Conservation (phyloP, 768 basidiomycete genomes). For the Lyophyllum atratum region DNA sequence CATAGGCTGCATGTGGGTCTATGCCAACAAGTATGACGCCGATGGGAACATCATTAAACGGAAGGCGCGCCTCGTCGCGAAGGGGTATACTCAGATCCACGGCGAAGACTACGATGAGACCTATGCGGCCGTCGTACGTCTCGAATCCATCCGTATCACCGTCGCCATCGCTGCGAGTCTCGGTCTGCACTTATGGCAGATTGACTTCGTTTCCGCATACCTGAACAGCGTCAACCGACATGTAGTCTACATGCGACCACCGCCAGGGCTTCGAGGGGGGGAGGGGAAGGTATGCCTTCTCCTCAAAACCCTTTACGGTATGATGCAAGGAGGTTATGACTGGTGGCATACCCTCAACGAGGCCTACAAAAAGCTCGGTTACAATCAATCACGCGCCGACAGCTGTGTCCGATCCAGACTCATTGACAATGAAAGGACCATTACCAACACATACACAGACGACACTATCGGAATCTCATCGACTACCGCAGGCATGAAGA, state of each 20-base stretch:
- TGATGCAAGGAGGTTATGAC: slow-evolving; percentile 17
- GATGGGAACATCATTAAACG: slow-evolving; percentile 25
- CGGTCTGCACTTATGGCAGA: slow-evolving; percentile 12
- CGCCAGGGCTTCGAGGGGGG: slow-evolving; percentile 17
- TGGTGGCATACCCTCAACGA: slow-evolving; percentile 12
- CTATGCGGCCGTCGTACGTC: not conserved
- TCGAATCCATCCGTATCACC: not conserved
- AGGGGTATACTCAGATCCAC: slow-evolving; percentile 31
- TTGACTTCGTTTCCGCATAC: slow-evolving; percentile 37
- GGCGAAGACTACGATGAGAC: slow-evolving; percentile 31
- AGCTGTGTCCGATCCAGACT: not conserved
- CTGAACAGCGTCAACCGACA: slow-evolving; percentile 27
- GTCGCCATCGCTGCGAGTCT: slow-evolving; percentile 6
- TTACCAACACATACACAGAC: not conserved
- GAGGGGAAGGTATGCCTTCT: slow-evolving; percentile 18
- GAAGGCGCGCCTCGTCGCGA: slow-evolving; percentile 27
- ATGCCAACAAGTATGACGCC: slow-evolving; percentile 29
- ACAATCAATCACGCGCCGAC: not conserved
- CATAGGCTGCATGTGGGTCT: slow-evolving; percentile 21
- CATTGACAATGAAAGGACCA: not conserved
- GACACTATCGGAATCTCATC: not conserved
- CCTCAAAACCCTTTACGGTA: slow-evolving; percentile 18
- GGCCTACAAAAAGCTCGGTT: slow-evolving; percentile 9
- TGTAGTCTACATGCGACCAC: slow-evolving; percentile 11
- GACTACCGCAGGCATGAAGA: not conserved